Conservation (phyloP, 2,329 filamentous ascomycete species). For the Calonectria hongkongensis region DNA sequence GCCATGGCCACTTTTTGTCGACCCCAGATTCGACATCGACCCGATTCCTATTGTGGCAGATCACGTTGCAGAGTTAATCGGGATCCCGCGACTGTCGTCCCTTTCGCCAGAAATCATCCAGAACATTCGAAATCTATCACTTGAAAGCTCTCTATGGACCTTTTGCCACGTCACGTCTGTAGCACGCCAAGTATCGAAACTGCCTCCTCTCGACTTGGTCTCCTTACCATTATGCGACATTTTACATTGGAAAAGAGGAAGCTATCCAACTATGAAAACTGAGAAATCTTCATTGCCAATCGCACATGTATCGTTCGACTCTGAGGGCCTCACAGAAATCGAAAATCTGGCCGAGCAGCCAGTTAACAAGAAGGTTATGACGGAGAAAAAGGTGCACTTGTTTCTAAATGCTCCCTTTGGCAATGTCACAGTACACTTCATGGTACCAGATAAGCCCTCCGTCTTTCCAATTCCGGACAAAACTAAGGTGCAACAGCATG, state of each 20-base stretch:
- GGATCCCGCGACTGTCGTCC: background rate
- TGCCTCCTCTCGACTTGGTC: background rate
- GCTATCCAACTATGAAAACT: background rate
- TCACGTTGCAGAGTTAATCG: background rate
- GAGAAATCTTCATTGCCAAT: background rate
- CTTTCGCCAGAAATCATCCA: constrained; percentile 2
- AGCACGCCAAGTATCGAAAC: background rate
- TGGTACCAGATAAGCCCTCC: background rate
- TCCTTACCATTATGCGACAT: background rate
- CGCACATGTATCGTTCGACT: background rate
- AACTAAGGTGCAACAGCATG: background rate
- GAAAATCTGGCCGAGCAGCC: background rate
- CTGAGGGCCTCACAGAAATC: background rate
- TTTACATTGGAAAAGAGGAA: background rate
- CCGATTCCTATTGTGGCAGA: background rate
- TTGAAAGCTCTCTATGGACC: background rate
- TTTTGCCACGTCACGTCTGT: background rate
- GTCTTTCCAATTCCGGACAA: no score
- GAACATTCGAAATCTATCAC: background rate
- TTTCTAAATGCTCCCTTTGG: background rate
- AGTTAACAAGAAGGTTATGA: background rate
- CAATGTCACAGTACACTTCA: background rate
- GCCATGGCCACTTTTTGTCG: background rate
- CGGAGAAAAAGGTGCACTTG: background rate
- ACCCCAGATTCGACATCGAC: background rate